A percentile compares a stretch with the other conserved stretches of the same genome.
Evolutionary conservation across 768 basidiomycete species (phyloP).

Genomic region (Hebeloma cylindrosporum): DNA sequence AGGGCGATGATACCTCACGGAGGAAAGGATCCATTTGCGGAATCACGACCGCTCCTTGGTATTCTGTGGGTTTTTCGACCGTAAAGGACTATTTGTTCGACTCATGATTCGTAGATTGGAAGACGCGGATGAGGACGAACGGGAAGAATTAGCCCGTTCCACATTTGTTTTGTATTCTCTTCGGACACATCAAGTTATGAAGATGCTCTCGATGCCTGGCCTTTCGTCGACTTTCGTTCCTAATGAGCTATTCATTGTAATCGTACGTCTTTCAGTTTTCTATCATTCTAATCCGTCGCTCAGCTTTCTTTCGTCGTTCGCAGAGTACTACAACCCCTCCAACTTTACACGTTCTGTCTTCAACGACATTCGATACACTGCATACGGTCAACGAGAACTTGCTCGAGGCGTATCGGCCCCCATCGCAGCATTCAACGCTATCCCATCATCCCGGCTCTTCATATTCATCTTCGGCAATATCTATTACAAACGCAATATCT

Average conservation of each 20-base stretch:
- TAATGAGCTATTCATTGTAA: constrained; percentile 49
- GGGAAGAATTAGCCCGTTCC: constrained; percentile 15
- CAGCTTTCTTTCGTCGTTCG: neutral
- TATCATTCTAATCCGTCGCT: too few relatives aligned
- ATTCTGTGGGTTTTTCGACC: constrained; percentile 38
- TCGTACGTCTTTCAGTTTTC: constrained; percentile 44
- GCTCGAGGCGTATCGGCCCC: constrained; percentile 45
- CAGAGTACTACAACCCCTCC: constrained; percentile 61
- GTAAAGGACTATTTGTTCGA: constrained; percentile 24
- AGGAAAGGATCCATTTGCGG: constrained; percentile 27
- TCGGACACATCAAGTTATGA: constrained; percentile 46
- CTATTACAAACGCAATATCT: constrained; percentile 16
- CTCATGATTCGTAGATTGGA: constrained; percentile 21
- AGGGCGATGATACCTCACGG: constrained; percentile 4
- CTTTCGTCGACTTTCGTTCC: constrained; percentile 44
- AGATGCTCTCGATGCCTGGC: constrained; percentile 44
- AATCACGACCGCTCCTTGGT: constrained; percentile 31
- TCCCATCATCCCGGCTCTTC: constrained; percentile 15
- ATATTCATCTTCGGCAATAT: constrained; percentile 14
- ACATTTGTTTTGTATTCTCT: constrained; percentile 34
- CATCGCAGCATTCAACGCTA: constrained; percentile 20
- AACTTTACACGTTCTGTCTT: constrained; percentile 55
- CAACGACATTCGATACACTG: constrained; percentile 51
- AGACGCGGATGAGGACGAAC: constrained; percentile 12
- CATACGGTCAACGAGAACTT: constrained; percentile 47